Base-by-base conservation (phyloP, 257 asterid species). In the Verbascum thapsus region DNA sequence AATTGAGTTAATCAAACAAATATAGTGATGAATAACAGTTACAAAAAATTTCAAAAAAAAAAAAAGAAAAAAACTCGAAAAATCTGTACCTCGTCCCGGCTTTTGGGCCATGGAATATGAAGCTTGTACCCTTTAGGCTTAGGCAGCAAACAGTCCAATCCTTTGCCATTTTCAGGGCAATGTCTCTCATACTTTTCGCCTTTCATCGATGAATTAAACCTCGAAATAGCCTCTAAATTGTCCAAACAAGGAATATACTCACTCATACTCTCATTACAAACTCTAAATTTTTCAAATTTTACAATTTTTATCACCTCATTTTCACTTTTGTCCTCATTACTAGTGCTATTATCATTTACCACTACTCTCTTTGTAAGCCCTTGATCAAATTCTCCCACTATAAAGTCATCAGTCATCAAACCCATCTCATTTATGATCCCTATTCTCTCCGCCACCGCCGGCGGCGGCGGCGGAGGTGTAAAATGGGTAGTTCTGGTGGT, bases 401-500 rank as follows among this genome's bases (percentile, higher is more conserved):
- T 16, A 52, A 85, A 85, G 57, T 82, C 81, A 22, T 67, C 74
- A 3, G 83, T 70, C 94, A 85, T 85, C 44, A 73, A 26, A 7
- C 94, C 94, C 43, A 75, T 67, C 72, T 85, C 87, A 58, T 85
- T 81, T 57, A 85, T 56, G 38, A 85, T 83, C 77, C 90, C 90
- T 8, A 87, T 83, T 53, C 85, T 69, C 73, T 81, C 90, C 66
- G 78, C 12, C 61, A 54, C 47, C 66, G 49, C 66, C n/a, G n/a
- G n/a, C n/a, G n/a, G n/a, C 17, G 72, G 76, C 3, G 71, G 51
- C 13, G 78, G 49, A 1, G 50, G 51, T 4, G 70, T 35, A n/a
- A 13, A 19, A 20, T 44, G 41, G 54, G 69, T 12, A 65, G 37
- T n/a, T 16, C 64, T 61, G 54, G 49, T n/a, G 42, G 76, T 59